Evolutionary conservation across 306 rosid genomes (phyloP), one percentile per base, ranked within the genome.

Genomic region (Vigna nakashimae): DNA sequence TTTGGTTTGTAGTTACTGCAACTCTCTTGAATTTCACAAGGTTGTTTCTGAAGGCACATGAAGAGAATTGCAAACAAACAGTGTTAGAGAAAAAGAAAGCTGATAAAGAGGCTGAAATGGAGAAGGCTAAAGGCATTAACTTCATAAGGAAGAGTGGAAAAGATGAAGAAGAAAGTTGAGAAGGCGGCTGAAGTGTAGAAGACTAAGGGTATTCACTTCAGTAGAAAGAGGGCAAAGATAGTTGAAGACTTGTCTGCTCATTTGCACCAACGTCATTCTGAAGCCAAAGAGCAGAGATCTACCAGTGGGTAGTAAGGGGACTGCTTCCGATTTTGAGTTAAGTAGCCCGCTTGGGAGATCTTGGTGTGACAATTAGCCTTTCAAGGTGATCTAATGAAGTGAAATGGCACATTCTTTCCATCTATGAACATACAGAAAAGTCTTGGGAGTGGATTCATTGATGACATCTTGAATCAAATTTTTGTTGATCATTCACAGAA

Each of bases 51-150:
- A 95, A 88, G 84, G 96, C 99, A 63, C 97, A 95, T 20, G 98
- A 92, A 69, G 99, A 95, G 85, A 95, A 95, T 81, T 43, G 65
- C 86, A 94, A 92, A 86, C 97, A 92, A 85, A 97, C 92, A 26
- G 97, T 92, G 81, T 62, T 88, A 81, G 98, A 94, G 83, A 90
- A 77, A 87, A 94, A 94, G 89, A 94, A 94, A 82, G 93, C 89
- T 7, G 92, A 85, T 56, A 95, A 92, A 86, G 97, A 92, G 69
- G 97, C 92, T 6, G 98, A 95, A 85, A 87, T 84, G 89, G 96
- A 88, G 79, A 95, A 91, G 86, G 92, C 91, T n/a, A 87, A 88
- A 83, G 92, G 93, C 76, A 34, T 75, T 79, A 79, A 79, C 86
- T 87, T 84, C 81, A 77, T 92, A 63, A 89, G 83, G 74, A 88